Base-by-base conservation (phyloP, 257 asterid genomes). In the Phtheirospermum japonicum region DNA sequence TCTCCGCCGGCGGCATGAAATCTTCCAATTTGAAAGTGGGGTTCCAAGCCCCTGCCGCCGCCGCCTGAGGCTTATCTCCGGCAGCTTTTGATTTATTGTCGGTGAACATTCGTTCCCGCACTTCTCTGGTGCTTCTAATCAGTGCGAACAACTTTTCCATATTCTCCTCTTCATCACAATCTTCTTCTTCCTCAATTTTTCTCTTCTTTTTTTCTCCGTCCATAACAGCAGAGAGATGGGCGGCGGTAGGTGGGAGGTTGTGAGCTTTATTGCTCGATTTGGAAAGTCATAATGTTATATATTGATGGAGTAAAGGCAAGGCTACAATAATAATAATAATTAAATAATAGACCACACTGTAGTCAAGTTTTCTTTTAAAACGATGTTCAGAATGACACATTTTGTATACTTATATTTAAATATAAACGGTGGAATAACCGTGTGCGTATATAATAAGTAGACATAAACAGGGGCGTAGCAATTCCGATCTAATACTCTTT, bases 61-160 rank as follows among this genome's bases (percentile, higher is more conserved):
- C 40, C 39, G 56, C 5, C 53, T 13, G 36, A 4, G 45, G 66
- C 30, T 43, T 65, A 9, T 52, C 68, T 6, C 37, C 63, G 33
- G 30, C 9, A 30, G 5, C 46, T 51, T 8, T 7, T 55, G 13
- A 50, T n/a, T n/a, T n/a, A n/a, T n/a, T n/a, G n/a, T n/a, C 45
- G 12, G 30, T 17, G 19, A 0, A 46, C 53, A 51, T 26, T 0
- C 55, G 72, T 5, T 71, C 64, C 4, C 64, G 66, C 40, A 68
- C 48, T 32, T 76, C 64, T 39, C 75, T 43, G 8, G 56, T 76
- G 77, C 60, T 76, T 20, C 60, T 76, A 19, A 72, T 28, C 48
- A 71, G 26, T 28, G 77, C 75, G 18, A 76, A 76, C 69, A 76
- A 68, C n/a, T 59, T 18, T 39, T 76, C 72, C 33, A 68, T 75